phyloP scores from a whole-genome alignment of 306 rosid genomes.

The Pyrus communis region DNA sequence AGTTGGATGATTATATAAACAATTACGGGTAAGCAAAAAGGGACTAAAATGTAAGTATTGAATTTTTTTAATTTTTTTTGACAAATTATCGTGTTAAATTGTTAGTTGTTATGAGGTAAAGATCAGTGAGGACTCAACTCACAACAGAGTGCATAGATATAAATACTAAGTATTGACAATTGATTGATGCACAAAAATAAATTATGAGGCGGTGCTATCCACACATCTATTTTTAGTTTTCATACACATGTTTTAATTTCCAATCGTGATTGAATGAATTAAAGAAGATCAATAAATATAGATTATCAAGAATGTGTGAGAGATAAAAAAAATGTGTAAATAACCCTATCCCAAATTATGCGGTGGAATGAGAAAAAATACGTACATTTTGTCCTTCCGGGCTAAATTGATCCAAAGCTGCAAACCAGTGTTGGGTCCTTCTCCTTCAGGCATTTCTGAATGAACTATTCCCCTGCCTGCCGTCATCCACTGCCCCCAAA shows the following conservation, averaged over 20 bases:
- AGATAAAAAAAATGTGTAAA: too few species aligned
- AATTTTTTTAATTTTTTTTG: too few species aligned
- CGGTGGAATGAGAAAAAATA: neutral
- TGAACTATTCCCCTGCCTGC: conserved; percentile 97
- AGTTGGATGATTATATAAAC: neutral
- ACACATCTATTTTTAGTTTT: too few species aligned
- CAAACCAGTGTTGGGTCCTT: conserved; percentile 63
- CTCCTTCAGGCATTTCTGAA: conserved; percentile 94
- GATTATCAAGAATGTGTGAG: accelerated
- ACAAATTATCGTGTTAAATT: too few species aligned
- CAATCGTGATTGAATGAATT: accelerated
- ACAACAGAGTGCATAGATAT: too few species aligned
- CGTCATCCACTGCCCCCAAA: conserved; percentile 79
- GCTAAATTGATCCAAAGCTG: conserved; percentile 94
- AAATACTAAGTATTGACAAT: too few species aligned
- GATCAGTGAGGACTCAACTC: too few species aligned
- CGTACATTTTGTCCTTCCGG: conserved; percentile 70
- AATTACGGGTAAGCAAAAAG: neutral
- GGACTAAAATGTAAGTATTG: neutral
- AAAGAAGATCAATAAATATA: too few species aligned
- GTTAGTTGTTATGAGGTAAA: too few species aligned
- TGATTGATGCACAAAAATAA: too few species aligned
- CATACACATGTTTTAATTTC: accelerated
- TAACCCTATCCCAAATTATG: too few species aligned
- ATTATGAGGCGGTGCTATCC: too few species aligned